phyloP scores from a whole-genome alignment of 345 rosid species.

The Litchi chinensis region DNA sequence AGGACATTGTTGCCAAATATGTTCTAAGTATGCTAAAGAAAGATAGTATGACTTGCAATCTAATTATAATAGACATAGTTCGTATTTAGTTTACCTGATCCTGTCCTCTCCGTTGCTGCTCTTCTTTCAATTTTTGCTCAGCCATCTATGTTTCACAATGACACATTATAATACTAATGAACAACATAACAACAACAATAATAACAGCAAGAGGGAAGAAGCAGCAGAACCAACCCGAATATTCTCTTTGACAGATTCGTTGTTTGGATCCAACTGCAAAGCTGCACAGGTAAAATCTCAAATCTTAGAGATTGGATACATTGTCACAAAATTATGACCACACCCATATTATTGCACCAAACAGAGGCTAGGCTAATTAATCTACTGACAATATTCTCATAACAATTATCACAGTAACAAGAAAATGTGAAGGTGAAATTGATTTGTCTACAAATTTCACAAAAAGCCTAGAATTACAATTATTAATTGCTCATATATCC shows the following conservation, averaged over 20 bases:
- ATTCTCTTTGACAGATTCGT: constrained; percentile 73
- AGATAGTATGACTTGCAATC: neutral
- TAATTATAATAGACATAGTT: neutral
- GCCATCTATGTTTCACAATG: constrained; percentile 53
- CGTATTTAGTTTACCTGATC: constrained; percentile 50
- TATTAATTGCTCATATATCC: neutral
- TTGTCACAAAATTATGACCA: neutral
- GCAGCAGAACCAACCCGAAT: constrained; percentile 54
- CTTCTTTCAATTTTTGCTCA: constrained; percentile 68
- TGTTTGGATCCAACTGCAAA: constrained; percentile 75
- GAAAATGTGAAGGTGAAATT: neutral
- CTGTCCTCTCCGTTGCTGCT: constrained; percentile 42
- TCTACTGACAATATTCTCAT: neutral
- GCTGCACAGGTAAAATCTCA: constrained; percentile 46
- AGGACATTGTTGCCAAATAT: neutral
- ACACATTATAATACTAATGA: neutral
- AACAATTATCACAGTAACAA: neutral
- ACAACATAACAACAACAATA: constrained; percentile 3
- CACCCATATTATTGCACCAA: neutral
- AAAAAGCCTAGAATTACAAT: neutral
- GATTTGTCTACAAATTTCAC: neutral
- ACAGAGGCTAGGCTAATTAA: neutral
- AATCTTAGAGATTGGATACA: constrained; percentile 13
- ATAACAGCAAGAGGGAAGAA: neutral
- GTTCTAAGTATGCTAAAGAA: neutral